These are phyloP conservation scores for Piper betle DNA, from an alignment of 164 flowering plant species.

Conservation along the genomic window DNA sequence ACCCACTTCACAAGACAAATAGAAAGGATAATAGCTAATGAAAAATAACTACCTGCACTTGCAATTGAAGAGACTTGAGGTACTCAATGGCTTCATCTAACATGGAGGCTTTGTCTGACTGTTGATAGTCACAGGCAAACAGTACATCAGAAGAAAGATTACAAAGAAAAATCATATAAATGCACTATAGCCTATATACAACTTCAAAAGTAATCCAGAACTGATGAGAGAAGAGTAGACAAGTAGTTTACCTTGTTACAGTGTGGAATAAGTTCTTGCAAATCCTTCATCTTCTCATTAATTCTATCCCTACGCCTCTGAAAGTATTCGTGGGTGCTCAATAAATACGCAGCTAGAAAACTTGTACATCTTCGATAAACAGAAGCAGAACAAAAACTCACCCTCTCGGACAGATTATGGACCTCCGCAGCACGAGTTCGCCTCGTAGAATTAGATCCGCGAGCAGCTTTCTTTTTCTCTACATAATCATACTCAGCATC, in stretches of 20 bases:
- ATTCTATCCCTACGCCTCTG: conserved; percentile 97
- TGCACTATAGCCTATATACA: too few species aligned
- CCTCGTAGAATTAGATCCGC: conserved; percentile 50
- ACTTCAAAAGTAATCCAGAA: background rate
- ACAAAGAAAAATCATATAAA: background rate
- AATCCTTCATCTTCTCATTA: conserved; percentile 90
- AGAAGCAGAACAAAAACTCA: conserved; percentile 16
- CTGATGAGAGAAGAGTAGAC: background rate
- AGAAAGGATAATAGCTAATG: too few species aligned
- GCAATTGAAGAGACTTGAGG: conserved; percentile 82
- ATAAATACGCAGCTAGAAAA: too few species aligned
- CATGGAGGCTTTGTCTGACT: conserved; percentile 98
- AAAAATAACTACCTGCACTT: conserved; percentile 64
- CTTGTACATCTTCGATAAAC: too few species aligned
- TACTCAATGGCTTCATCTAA: conserved; percentile 93
- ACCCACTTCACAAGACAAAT: too few species aligned
- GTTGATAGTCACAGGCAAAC: conserved; percentile 5
- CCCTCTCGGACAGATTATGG: conserved; percentile 93
- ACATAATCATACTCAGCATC: conserved; percentile 49
- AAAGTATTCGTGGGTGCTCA: background rate
- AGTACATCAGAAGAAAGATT: background rate
- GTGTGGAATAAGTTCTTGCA: conserved; percentile 92
- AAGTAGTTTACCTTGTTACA: conserved; percentile 61
- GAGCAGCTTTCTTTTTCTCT: conserved; percentile 41
- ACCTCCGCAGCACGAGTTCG: conserved; percentile 93